Conservation (phyloP, 495 filamentous ascomycete genomes). For the Daldinia decipiens region DNA sequence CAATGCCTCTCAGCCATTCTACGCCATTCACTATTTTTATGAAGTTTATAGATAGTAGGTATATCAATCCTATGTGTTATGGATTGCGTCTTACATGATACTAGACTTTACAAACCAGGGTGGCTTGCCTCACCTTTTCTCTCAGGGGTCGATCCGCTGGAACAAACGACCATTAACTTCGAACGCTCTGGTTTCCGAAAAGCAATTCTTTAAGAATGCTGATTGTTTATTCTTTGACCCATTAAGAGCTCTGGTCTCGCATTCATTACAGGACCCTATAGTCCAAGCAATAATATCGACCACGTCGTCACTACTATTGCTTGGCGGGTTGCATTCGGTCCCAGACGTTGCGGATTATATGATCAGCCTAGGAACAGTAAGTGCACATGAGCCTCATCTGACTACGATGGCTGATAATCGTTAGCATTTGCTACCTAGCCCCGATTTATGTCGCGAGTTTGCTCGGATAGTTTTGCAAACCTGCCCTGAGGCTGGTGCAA, state of each 20-base stretch:
- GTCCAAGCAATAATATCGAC: slow-evolving; percentile 30
- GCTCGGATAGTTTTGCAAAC: slow-evolving; percentile 13
- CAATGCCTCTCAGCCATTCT: not conserved
- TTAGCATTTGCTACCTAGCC: slow-evolving; percentile 20
- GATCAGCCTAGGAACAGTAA: slow-evolving; percentile 22
- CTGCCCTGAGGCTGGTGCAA: not conserved
- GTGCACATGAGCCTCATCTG: not conserved
- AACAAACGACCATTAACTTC: not conserved
- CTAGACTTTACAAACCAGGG: slow-evolving; percentile 23
- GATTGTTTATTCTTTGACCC: slow-evolving; percentile 17
- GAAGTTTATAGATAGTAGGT: slow-evolving; percentile 32
- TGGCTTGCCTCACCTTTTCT: slow-evolving; percentile 21
- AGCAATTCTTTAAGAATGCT: slow-evolving; percentile 2
- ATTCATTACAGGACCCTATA: not conserved
- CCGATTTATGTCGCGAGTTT: slow-evolving; percentile 9
- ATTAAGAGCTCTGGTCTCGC: not conserved
- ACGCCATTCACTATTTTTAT: slow-evolving; percentile 16
- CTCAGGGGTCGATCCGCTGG: slow-evolving; percentile 6
- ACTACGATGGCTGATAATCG: not conserved
- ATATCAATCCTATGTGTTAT: not conserved
- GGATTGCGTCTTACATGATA: slow-evolving; percentile 1
- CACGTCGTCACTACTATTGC: slow-evolving; percentile 9
- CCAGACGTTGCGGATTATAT: slow-evolving; percentile 15
- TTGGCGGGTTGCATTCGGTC: slow-evolving; percentile 22
- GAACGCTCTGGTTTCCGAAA: slow-evolving; percentile 14